phyloP scores from a whole-genome alignment of 495 filamentous ascomycete species.

The Hyaloscypha bicolor region DNA sequence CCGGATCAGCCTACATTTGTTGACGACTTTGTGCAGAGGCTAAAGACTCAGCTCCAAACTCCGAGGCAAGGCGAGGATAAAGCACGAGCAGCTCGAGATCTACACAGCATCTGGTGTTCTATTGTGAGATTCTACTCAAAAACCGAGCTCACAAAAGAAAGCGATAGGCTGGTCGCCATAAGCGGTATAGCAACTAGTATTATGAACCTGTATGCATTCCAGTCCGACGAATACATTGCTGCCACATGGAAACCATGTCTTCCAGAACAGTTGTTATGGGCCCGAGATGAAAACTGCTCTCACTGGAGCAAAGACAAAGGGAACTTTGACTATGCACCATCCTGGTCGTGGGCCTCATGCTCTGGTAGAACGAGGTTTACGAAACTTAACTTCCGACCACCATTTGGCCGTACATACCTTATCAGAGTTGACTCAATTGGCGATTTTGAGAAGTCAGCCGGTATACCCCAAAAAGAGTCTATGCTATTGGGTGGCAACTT shows the following conservation, averaged over 20 bases:
- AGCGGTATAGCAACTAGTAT: slow-evolving; percentile 6
- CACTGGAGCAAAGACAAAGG: slow-evolving; percentile 7
- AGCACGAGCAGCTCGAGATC: not conserved
- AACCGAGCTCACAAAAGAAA: slow-evolving; percentile 1
- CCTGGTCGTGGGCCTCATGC: slow-evolving; percentile 6
- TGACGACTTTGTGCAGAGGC: slow-evolving; percentile 8
- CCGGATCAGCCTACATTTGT: slow-evolving; percentile 7
- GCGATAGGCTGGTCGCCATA: not conserved
- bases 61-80: not conserved
- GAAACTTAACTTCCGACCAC: slow-evolving; percentile 4
- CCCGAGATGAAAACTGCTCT: slow-evolving; percentile 4
- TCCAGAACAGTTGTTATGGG: slow-evolving; percentile 7
- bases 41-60: slow-evolving; percentile 7
- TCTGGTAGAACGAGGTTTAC: slow-evolving; percentile 7
- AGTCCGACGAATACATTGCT: slow-evolving; percentile 5
- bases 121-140: slow-evolving; percentile 1
- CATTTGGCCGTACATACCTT: slow-evolving; percentile 5
- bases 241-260: slow-evolving; percentile 7
- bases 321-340: slow-evolving; percentile 7
- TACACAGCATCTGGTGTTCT: slow-evolving; percentile 3
- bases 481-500: slow-evolving; percentile 1
- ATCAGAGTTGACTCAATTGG: slow-evolving; percentile 2
- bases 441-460: slow-evolving; percentile 4
- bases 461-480: not conserved
- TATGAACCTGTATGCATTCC: slow-evolving; percentile 2